A percentile compares a stretch with the other conserved stretches of the same genome.
phyloP scores from a whole-genome alignment of 176 grass and related monocot genomes.

The Elymus sibiricus region DNA sequence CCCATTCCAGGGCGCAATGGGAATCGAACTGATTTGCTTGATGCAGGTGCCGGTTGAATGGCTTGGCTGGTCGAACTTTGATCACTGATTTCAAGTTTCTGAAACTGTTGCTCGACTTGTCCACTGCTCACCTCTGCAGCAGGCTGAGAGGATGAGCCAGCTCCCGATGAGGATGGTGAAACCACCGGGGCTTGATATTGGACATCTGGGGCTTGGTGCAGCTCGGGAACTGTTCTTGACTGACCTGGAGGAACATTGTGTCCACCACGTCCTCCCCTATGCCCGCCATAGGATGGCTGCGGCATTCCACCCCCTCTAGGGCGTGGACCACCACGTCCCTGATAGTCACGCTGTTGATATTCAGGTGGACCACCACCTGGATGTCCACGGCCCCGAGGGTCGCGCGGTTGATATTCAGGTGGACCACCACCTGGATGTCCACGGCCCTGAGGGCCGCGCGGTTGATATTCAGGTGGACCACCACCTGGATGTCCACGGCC shows the following conservation, averaged over 20 bases:
- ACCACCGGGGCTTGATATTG: constrained; percentile 53
- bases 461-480: constrained; percentile 21
- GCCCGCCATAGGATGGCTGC: constrained; percentile 61
- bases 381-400: constrained; percentile 38
- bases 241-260: constrained; percentile 53
- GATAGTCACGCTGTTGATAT: constrained; percentile 65
- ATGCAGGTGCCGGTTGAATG: constrained; percentile 51
- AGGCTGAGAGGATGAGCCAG: constrained; percentile 68
- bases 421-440: constrained; percentile 43
- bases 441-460: constrained; percentile 36
- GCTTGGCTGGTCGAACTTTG: constrained; percentile 52
- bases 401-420: constrained; percentile 3
- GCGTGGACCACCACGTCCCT: constrained; percentile 52
- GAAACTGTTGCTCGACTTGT: constrained; percentile 72
- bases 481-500: constrained; percentile 29
- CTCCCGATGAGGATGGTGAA: constrained; percentile 50
- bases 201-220: constrained; percentile 93
- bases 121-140: constrained; percentile 47
- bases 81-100: constrained; percentile 50
- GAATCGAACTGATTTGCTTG: constrained; percentile 81
- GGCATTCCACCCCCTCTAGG: constrained; percentile 50
- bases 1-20: constrained; percentile 84
- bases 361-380: constrained; percentile 15
- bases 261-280: constrained; percentile 52
- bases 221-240: constrained; percentile 88